Base-by-base conservation (phyloP, 768 basidiomycete genomes). In the Termitomyces sp. region DNA sequence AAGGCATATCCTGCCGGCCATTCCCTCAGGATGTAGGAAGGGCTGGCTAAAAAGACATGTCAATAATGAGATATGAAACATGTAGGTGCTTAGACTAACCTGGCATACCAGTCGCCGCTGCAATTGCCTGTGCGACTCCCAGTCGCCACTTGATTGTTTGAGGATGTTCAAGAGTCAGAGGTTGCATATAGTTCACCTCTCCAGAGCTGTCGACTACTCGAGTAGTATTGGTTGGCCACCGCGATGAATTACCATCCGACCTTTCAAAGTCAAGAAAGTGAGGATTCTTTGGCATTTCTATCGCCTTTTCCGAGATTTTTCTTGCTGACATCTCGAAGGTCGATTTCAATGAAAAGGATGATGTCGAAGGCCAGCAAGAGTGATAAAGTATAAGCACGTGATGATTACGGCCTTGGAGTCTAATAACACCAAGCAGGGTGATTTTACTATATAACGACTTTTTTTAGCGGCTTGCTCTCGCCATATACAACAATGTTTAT, bases 1-100 rank as follows among this genome's bases (percentile, higher is more conserved):
- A 94, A 77, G 29, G 78, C 76, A 74, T 95, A 94, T 17, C 83
- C 82, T 17, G 74, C 71, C 0, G 92, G 92, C 77, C 86, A 92
- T 56, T 72, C 65, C 60, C 80, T 81, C 38, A 94, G 74, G 31
- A 88, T 81, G 68, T 92, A 90, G 9, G 64, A 77, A 10, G 72
- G 76, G 11, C 83, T 85, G 40, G 68, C 86, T 88, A 49, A n/a
- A 62, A 49, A 54, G 32, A 65, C 47, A 42, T 25, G 61, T 58
- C 50, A 57, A 34, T 58, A 54, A 40, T 34, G 20, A 32, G 32
- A n/a, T n/a, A 45, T 15, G 46, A 56, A 54, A 61, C 9, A 37
- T 57, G 49, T 38, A 36, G 49, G 34, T 46, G 36, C 12, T 25
- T 37, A 29, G n/a, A 68, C 79, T 69, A 60, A 88, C 89, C 74